Percentiles rank a stretch among this genome's conserved stretches.
Conservation (phyloP, 306 rosid genomes). For the Sindora glabra region DNA sequence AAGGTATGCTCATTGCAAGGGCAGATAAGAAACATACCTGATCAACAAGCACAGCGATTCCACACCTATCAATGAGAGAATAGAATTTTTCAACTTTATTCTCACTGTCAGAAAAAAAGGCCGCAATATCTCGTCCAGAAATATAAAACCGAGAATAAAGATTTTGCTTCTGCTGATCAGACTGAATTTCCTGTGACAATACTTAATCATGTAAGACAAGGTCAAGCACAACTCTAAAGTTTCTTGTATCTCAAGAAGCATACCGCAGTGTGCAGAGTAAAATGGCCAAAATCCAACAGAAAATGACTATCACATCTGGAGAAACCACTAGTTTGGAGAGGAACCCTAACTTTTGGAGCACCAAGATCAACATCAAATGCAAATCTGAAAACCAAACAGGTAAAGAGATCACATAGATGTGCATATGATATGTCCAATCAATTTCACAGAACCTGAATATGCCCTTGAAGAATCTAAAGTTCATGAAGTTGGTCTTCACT, state of each 20-base stretch:
- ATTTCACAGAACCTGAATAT: too few species aligned
- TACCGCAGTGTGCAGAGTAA: constrained; percentile 80
- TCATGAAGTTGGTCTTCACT: too few species aligned
- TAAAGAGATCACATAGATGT: constrained; percentile 8
- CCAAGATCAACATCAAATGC: constrained; percentile 91
- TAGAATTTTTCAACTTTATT: constrained; percentile 35
- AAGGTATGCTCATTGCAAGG: background rate
- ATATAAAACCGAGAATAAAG: constrained; percentile 76
- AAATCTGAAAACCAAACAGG: constrained; percentile 57
- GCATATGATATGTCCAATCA: too few species aligned
- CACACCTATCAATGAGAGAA: constrained; percentile 87
- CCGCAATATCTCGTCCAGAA: constrained; percentile 93
- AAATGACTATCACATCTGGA: constrained; percentile 76
- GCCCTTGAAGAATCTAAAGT: too few species aligned
- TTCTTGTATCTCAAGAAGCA: constrained; percentile 3
- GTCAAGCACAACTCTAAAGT: constrained; percentile 15
- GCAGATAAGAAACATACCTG: constrained; percentile 43
- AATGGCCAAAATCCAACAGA: constrained; percentile 94
- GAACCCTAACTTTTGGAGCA: constrained; percentile 97
- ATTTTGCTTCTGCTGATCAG: constrained; percentile 60
- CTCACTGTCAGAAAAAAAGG: constrained; percentile 54
- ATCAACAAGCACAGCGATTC: constrained; percentile 89
- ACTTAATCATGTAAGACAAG: constrained; percentile 20
- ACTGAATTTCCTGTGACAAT: constrained; percentile 61
- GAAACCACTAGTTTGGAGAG: constrained; percentile 58